Conservation (phyloP, 2,329 filamentous ascomycete genomes). For the Arthroderma uncinatum region DNA sequence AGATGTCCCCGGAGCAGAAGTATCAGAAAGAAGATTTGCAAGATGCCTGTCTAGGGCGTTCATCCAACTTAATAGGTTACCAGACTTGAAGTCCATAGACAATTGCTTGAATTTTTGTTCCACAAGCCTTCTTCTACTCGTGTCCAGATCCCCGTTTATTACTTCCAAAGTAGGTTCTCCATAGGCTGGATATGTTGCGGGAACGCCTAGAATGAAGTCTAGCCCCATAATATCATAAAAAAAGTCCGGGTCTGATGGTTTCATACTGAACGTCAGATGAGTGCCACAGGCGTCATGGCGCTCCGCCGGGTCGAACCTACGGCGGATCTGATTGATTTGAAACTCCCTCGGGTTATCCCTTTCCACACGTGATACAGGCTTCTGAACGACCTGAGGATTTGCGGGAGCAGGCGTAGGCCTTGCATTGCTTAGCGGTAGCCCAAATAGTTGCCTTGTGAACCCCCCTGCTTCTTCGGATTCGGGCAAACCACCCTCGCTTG, state of each 20-base stretch:
- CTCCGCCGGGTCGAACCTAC: conserved; percentile 49
- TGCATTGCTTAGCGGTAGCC: not conserved
- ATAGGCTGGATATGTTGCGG: conserved; percentile 48
- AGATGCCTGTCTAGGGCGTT: conserved; percentile 62
- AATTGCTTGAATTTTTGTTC: conserved; percentile 62
- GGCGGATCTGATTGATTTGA: conserved; percentile 61
- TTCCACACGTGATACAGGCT: conserved; percentile 56
- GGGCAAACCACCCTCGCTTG: not conserved
- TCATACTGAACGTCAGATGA: conserved; percentile 52
- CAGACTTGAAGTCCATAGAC: conserved; percentile 40
- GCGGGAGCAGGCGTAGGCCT: not conserved
- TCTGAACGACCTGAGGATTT: conserved; percentile 27
- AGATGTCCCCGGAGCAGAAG: conserved; percentile 41
- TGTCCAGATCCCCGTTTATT: conserved; percentile 57
- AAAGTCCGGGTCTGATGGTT: conserved; percentile 72
- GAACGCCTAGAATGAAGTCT: conserved; percentile 57
- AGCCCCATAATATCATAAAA: conserved; percentile 63
- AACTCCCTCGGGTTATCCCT: conserved; percentile 58
- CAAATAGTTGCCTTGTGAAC: not conserved
- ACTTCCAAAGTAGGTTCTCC: conserved; percentile 50
- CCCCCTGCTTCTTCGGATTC: not conserved
- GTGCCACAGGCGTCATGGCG: conserved; percentile 40
- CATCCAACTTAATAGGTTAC: conserved; percentile 54
- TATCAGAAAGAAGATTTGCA: conserved; percentile 30
- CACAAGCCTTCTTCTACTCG: conserved; percentile 64